A percentile compares a stretch with the other conserved stretches of the same genome.
These are phyloP conservation scores for Paragyromitra xinjiangensis DNA, from an alignment of 495 filamentous ascomycete genomes.

Conservation along the genomic window DNA sequence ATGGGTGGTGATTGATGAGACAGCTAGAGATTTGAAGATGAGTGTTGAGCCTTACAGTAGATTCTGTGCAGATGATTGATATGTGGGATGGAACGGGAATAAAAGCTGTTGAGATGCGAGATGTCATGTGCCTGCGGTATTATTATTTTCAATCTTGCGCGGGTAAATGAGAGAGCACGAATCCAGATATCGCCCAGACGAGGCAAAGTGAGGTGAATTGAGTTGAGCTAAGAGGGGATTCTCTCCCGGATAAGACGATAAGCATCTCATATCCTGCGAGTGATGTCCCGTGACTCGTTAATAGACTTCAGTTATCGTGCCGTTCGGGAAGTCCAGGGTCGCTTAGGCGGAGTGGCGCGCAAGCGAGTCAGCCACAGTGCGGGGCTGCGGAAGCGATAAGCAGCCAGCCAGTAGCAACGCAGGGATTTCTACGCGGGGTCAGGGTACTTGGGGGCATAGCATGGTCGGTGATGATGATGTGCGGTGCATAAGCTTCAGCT, in stretches of 20 bases:
- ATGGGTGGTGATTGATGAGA: neutral
- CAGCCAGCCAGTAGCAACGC: constrained; percentile 18
- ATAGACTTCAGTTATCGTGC: constrained; percentile 29
- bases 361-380: constrained; percentile 21
- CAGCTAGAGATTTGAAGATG: neutral
- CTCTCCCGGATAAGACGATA: constrained; percentile 35
- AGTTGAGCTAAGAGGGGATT: too few relatives aligned
- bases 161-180: constrained; percentile 18
- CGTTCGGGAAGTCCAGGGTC: constrained; percentile 11
- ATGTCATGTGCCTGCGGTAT: constrained; percentile 28
- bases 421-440: constrained; percentile 36
- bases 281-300: constrained; percentile 26
- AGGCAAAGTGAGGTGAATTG: neutral
- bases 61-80: neutral
- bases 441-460: constrained; percentile 30
- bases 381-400: constrained; percentile 24
- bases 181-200: neutral
- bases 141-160: constrained; percentile 1
- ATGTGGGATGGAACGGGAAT: neutral
- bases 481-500: constrained; percentile 11
- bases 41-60: neutral
- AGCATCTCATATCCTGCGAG: constrained; percentile 26
- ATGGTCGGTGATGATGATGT: constrained; percentile 11
- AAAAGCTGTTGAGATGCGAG: neutral
- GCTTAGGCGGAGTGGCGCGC: neutral